Evolutionary conservation across 148 eudicot species (phyloP).

Genomic region (Vaccinium vitisidaea): DNA sequence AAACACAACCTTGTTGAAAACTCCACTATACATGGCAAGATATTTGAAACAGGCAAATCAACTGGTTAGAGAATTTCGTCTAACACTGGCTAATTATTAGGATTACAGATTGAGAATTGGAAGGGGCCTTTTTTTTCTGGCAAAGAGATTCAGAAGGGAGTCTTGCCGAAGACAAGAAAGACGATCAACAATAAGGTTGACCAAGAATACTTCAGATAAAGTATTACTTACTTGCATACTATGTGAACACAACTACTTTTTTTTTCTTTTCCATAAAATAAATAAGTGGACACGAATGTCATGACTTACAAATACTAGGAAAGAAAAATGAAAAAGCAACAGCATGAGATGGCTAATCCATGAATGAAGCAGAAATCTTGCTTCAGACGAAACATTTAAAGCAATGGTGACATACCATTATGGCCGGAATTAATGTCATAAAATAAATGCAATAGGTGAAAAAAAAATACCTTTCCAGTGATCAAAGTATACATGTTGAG

Average conservation of each 20-base stretch:
- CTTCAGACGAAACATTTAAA: no score
- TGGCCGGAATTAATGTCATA: neutral
- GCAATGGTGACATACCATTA: no score
- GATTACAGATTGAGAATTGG: no score
- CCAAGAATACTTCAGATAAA: neutral
- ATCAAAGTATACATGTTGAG: constrained; percentile 88
- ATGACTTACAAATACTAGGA: no score
- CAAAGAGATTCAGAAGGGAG: no score
- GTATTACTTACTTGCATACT: neutral
- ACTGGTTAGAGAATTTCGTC: neutral
- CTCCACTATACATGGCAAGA: neutral
- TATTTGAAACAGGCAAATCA: neutral
- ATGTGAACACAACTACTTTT: neutral
- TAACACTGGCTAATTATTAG: neutral
- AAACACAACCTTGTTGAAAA: neutral
- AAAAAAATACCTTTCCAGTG: constrained; percentile 78
- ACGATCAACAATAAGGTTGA: neutral
- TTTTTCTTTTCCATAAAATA: no score
- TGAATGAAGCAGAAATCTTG: no score
- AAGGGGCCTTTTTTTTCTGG: no score
- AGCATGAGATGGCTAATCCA: no score
- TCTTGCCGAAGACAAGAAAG: no score
- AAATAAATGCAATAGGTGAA: neutral
- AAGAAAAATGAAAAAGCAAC: no score
- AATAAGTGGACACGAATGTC: no score